These are phyloP conservation scores for Chondrus crispus DNA, from an alignment of 23 red algal species.

Conservation along the genomic window DNA sequence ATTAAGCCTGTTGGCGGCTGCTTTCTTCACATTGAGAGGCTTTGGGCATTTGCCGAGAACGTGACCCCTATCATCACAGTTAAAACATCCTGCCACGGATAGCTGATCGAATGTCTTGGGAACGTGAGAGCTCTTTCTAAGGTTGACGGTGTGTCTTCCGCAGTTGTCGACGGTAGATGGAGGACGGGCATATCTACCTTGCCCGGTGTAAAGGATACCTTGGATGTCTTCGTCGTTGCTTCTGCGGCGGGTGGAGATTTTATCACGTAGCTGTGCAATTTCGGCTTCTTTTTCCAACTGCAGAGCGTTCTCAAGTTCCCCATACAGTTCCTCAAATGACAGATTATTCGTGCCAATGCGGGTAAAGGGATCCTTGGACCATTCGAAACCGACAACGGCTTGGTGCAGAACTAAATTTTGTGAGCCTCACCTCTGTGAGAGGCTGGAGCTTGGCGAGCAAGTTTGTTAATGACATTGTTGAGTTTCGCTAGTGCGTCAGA, in stretches of 20 bases:
- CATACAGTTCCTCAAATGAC: not conserved
- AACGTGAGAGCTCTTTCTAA: not conserved
- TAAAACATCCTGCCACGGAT: not conserved
- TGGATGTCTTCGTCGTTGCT: not conserved
- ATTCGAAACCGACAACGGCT: not conserved
- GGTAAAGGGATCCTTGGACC: not conserved
- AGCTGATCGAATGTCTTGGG: not conserved
- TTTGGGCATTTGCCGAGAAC: not conserved
- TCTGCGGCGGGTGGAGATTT: not conserved
- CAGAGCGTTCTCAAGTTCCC: not conserved
- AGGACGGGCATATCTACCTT: not conserved
- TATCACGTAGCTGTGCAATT: not conserved
- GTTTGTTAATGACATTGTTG: not conserved
- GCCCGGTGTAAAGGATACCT: not conserved
- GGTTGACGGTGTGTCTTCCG: not conserved
- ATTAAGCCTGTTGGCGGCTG: not conserved
- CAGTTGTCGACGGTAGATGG: not conserved
- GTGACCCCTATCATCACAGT: not conserved
- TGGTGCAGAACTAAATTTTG: not conserved
- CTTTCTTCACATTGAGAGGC: not conserved
- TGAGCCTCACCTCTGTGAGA: conserved; percentile 2
- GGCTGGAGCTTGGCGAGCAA: not conserved
- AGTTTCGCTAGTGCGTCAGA: not conserved
- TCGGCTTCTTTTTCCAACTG: not conserved
- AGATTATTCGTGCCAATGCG: not conserved